phyloP scores from a whole-genome alignment of 1,284 basidiomycete genomes.

The Leccinum idahoense region DNA sequence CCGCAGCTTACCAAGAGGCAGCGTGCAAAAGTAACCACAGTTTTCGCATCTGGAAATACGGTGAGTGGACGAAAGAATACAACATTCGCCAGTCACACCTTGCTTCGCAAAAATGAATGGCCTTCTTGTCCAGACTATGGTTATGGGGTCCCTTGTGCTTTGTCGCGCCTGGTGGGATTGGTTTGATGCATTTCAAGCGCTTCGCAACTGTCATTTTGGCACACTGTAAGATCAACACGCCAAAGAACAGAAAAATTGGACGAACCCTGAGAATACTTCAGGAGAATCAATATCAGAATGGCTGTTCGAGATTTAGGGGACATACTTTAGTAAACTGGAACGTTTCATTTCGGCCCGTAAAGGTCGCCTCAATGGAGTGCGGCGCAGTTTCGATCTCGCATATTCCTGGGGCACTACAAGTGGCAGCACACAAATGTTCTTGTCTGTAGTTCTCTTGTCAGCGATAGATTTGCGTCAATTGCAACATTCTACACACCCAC shows the following conservation, averaged over 20 bases:
- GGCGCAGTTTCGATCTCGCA: slow-evolving; percentile 56
- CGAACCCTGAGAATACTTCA: slow-evolving; percentile 28
- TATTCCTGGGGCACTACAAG: slow-evolving; percentile 43
- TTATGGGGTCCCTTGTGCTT: slow-evolving; percentile 44
- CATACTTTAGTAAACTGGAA: slow-evolving; percentile 48
- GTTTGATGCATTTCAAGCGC: slow-evolving; percentile 43
- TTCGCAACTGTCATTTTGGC: slow-evolving; percentile 36
- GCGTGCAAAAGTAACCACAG: slow-evolving; percentile 56
- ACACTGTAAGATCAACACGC: background rate
- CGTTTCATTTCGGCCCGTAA: slow-evolving; percentile 41
- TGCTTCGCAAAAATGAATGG: slow-evolving; percentile 48
- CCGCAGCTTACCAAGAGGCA: slow-evolving; percentile 43
- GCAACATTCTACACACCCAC: slow-evolving; percentile 42
- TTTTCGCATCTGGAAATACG: slow-evolving; percentile 39
- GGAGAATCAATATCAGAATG: background rate
- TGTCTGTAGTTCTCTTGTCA: slow-evolving; percentile 32
- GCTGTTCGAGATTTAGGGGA: background rate
- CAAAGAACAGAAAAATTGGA: background rate
- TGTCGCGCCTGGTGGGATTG: slow-evolving; percentile 38
- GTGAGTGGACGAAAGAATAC: background rate
- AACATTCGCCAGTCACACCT: slow-evolving; percentile 27
- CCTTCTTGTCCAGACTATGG: slow-evolving; percentile 39
- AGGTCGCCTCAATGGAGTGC: slow-evolving; percentile 53
- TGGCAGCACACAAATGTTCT: slow-evolving; percentile 41
- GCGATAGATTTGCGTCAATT: background rate